Evolutionary conservation across 495 filamentous ascomycete species (phyloP), one percentile per base, ranked within the genome.

Genomic region (Trichoderma parareesei): DNA sequence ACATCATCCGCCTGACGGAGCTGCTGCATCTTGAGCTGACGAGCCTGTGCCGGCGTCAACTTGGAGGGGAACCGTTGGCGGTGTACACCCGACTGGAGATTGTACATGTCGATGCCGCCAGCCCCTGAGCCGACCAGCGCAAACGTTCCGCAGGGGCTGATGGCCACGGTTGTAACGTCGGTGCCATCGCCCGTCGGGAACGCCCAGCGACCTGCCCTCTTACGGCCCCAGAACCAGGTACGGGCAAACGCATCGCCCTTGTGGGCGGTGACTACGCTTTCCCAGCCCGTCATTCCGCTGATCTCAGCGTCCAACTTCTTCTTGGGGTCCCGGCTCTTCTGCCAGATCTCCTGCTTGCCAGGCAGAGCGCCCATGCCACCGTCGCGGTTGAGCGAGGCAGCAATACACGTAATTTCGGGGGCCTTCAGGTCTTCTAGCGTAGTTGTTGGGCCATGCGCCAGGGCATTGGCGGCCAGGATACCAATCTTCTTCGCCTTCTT

Each of bases 191-290:
- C 84, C 2, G 92, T 97, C 67, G 90, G 87, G 67, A 98, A 92
- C 2, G 87, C 87, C 94, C 94, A 99, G 63, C 94, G 84, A 20
- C 94, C 94, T 48, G 93, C 92, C 68, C 88, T 86, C 71, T 93
- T 97, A 67, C 91, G 86, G 16, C 93, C 93, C 90, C 96, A 97
- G 77, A 97, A 97, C 94, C 94, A 99, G 33, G 93, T 97, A 48
- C 94, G 82, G 44, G 90, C 94, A 69, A 82, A 89, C 60, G 87
- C 85, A 68, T 97, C 93, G 18, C 88, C 85, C 67, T 85, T 84
- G 74, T 99, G 94, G n/a, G 90, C 93, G 11, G 94, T 99, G 1
- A 99, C 83, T 16, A 99, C 85, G 70, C 92, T 97, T 72, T 98
- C 95, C 93, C 94, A 98, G 14, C 94, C 94, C 3, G 92, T 94